These are phyloP conservation scores for Pelargonium exstipulatum DNA, from an alignment of 441 rosid genomes.

Conservation along the genomic window DNA sequence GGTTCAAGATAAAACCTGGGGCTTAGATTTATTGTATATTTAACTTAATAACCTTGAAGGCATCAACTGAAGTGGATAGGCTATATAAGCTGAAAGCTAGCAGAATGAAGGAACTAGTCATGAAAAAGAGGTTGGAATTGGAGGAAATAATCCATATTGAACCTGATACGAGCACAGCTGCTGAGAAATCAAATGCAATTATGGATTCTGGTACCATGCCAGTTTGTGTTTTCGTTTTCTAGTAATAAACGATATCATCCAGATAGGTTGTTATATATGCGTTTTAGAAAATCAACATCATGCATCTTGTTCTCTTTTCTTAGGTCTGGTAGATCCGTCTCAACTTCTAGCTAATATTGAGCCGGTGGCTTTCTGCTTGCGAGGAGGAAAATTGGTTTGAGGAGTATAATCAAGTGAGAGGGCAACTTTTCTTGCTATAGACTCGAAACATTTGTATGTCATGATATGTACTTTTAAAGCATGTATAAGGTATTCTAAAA, in stretches of 20 bases:
- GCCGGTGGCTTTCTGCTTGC: conserved; percentile 64
- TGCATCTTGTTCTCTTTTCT: conserved; percentile 12
- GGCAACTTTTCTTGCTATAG: conserved; percentile 13
- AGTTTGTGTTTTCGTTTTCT: conserved; percentile 1
- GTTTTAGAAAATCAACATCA: neutral
- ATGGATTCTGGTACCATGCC: conserved; percentile 53
- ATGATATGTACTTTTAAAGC: conserved; percentile 10
- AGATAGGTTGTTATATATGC: neutral
- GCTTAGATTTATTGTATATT: conserved; percentile 6
- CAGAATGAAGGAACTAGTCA: conserved; percentile 67
- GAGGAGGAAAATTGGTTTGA: conserved; percentile 79
- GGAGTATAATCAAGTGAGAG: conserved; percentile 55
- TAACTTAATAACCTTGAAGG: conserved; percentile 32
- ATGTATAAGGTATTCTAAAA: neutral
- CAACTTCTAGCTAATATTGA: conserved; percentile 63
- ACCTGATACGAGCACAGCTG: conserved; percentile 61
- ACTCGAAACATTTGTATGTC: conserved; percentile 4
- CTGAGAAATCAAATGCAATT: conserved; percentile 61
- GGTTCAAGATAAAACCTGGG: conserved; percentile 6
- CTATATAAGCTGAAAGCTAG: conserved; percentile 53
- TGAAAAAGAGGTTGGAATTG: conserved; percentile 59
- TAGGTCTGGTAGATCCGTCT: conserved; percentile 69
- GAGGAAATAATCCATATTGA: conserved; percentile 54
- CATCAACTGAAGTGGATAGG: conserved; percentile 60
- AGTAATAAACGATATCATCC: neutral